Percentiles rank a stretch among this genome's conserved stretches.
Conservation (phyloP, 2,329 filamentous ascomycete genomes). For the Gnomoniopsis sp. region DNA sequence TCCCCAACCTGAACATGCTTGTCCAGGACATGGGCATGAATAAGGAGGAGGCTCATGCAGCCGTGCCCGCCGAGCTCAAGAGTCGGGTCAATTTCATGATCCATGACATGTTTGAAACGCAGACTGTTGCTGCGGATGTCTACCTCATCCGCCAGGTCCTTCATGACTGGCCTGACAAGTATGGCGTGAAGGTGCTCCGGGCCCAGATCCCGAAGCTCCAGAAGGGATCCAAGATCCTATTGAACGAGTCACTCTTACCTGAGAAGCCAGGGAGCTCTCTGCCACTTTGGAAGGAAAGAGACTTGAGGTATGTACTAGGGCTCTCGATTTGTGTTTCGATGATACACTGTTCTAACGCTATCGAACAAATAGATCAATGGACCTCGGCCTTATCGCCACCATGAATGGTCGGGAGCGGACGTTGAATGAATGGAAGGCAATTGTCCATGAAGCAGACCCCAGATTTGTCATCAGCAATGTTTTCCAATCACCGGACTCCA, state of each 20-base stretch:
- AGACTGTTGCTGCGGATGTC: not conserved
- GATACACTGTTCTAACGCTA: not conserved
- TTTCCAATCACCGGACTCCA: not conserved
- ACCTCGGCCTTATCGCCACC: not conserved
- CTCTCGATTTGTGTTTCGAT: not conserved
- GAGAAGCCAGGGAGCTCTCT: not conserved
- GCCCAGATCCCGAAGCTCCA: constrained; percentile 7
- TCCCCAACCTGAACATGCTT: not conserved
- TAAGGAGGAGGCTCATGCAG: not conserved
- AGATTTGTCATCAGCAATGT: not conserved
- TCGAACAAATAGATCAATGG: not conserved
- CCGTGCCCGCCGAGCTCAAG: not conserved
- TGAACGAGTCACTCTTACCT: not conserved
- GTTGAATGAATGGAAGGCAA: not conserved
- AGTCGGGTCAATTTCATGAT: not conserved
- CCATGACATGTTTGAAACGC: not conserved
- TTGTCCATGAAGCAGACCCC: not conserved
- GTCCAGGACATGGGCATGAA: not conserved
- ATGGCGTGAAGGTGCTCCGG: constrained; percentile 27
- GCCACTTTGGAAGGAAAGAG: not conserved
- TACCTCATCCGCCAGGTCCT: constrained; percentile 36
- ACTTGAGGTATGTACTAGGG: not conserved
- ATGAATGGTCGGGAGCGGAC: not conserved
- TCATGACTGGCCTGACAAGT: constrained; percentile 41
- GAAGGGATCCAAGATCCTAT: not conserved